Conservation (phyloP, 495 filamentous ascomycete species). For the Penicillium diatomitis region DNA sequence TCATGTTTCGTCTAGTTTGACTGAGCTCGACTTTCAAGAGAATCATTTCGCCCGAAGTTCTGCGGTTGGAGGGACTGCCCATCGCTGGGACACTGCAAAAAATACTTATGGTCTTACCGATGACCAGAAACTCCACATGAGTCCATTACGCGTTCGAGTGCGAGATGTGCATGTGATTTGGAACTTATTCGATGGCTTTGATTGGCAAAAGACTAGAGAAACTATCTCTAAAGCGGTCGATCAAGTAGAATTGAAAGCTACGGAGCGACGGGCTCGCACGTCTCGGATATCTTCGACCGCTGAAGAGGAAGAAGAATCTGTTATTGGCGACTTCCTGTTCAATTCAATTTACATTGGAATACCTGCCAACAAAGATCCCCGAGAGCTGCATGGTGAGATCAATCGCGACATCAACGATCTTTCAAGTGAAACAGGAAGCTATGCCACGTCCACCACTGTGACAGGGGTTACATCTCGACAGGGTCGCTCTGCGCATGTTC, state of each 20-base stretch:
- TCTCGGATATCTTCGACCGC: conserved; percentile 37
- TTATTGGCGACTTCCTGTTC: conserved; percentile 93
- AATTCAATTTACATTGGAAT: conserved; percentile 98
- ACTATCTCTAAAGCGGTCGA: conserved; percentile 78
- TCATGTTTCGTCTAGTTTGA: conserved; percentile 40
- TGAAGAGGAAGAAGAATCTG: conserved; percentile 68
- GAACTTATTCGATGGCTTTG: conserved; percentile 97
- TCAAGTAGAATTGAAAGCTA: conserved; percentile 71
- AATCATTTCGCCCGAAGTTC: conserved; percentile 65
- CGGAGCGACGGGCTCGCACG: conserved; percentile 53
- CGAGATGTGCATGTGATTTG: conserved; percentile 90
- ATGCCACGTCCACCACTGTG: conserved; percentile 60
- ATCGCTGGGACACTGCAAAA: conserved; percentile 67
- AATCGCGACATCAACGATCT: conserved; percentile 81
- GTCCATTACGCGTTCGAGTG: conserved; percentile 68
- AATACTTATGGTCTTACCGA: conserved; percentile 63
- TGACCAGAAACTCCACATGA: conserved; percentile 50
- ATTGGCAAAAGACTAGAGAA: conserved; percentile 84
- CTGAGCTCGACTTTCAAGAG: conserved; percentile 60
- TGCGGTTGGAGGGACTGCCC: conserved; percentile 55
- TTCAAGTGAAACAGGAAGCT: conserved; percentile 78
- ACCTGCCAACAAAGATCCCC: conserved; percentile 72
- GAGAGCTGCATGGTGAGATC: conserved; percentile 70
- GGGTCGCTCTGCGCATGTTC: conserved; percentile 30
- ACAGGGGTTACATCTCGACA: conserved; percentile 50